Evolutionary conservation across 140 eudicot species (phyloP).

Genomic region (Stevia rebaudiana): DNA sequence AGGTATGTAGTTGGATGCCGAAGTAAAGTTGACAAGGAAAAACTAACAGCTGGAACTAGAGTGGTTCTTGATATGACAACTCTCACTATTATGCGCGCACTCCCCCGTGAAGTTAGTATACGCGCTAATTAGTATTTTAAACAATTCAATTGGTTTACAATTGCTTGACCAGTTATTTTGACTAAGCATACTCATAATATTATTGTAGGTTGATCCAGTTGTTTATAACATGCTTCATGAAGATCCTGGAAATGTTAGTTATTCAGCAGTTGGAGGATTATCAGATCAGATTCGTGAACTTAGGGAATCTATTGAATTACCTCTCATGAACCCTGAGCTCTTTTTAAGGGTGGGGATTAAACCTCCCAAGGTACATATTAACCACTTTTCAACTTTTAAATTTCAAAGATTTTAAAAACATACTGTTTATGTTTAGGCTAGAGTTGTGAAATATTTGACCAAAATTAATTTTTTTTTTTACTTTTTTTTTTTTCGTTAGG

Average conservation of each 20-base stretch:
- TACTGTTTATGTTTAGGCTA: not conserved
- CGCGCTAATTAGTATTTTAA: not conserved
- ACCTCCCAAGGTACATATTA: slow-evolving; percentile 82
- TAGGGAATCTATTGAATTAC: slow-evolving; percentile 92
- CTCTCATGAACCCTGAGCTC: slow-evolving; percentile 97
- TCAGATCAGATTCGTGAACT: slow-evolving; percentile 96
- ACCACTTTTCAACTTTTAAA: not conserved
- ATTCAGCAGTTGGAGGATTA: slow-evolving; percentile 95
- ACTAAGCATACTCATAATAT: not conserved
- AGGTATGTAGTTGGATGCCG: slow-evolving; percentile 98
- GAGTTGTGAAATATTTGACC: not conserved
- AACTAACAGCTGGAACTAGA: slow-evolving; percentile 94
- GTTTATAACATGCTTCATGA: slow-evolving; percentile 97
- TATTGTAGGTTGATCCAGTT: slow-evolving; percentile 85
- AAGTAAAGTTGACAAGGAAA: slow-evolving; percentile 94
- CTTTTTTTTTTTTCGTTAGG: slow-evolving; percentile 38
- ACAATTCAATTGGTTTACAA: not conserved
- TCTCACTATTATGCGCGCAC: slow-evolving; percentile 92
- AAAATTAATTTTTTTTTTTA: too few relatives aligned
- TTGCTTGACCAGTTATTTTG: not conserved
- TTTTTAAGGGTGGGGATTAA: slow-evolving; percentile 92
- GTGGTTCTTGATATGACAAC: slow-evolving; percentile 99
- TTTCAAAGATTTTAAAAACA: not conserved
- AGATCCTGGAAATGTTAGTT: slow-evolving; percentile 96
- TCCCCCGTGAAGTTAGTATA: slow-evolving; percentile 85